These are phyloP conservation scores for Pichia kudriavzevii DNA, from an alignment of 1,139 yeast genomes.

Conservation along the genomic window DNA sequence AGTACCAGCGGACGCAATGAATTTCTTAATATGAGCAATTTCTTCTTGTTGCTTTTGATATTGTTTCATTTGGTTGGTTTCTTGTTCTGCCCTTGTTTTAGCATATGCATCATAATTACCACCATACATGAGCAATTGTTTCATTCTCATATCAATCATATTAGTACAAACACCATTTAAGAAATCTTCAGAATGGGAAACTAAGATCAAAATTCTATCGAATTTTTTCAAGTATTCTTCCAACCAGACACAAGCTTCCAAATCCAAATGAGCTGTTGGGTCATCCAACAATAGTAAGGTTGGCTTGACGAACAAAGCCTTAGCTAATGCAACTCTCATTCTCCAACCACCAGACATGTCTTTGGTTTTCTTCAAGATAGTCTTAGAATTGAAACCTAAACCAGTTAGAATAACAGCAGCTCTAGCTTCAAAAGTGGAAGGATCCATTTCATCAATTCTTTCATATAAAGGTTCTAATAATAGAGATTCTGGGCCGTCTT, in stretches of 20 bases:
- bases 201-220: constrained; percentile 88
- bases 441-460: constrained; percentile 94
- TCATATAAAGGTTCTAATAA: constrained; percentile 84
- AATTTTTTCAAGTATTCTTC: constrained; percentile 95
- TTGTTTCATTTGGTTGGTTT: constrained; percentile 97
- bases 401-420: constrained; percentile 95
- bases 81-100: constrained; percentile 90
- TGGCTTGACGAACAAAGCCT: constrained; percentile 81
- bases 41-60: constrained; percentile 97
- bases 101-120: constrained; percentile 98
- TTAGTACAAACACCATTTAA: constrained; percentile 96
- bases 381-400: constrained; percentile 85
- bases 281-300: constrained; percentile 83
- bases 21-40: constrained; percentile 95
- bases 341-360: constrained; percentile 99
- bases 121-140: constrained; percentile 69
- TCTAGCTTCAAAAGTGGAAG: constrained; percentile 90
- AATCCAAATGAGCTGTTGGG: constrained; percentile 98
- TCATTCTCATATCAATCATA: constrained; percentile 94
- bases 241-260: constrained; percentile 99
- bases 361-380: constrained; percentile 85
- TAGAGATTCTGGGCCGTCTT: constrained; percentile 91
- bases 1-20: constrained; percentile 99
- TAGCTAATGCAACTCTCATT: constrained; percentile 85
- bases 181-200: constrained; percentile 99